Base-by-base conservation (phyloP, 179 eudicot species). In the Gypsophila paniculata region DNA sequence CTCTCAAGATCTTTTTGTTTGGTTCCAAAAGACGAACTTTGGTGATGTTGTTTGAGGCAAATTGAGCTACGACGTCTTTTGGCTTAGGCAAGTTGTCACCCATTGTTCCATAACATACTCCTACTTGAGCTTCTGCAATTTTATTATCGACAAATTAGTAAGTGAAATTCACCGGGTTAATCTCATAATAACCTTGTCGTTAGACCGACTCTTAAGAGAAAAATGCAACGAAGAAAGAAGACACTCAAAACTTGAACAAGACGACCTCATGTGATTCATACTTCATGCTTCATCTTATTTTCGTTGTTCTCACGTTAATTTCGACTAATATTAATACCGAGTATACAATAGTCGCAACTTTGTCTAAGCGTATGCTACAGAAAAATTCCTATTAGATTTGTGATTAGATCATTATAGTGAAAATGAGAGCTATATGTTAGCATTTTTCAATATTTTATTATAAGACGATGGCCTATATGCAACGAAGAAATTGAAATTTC, bases 21-120 rank as follows among this genome's bases (percentile, higher is more conserved):
- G 92, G 92, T 22, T 82, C 85, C 38, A 85, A 84, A 22, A 90
- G 75, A 70, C 96, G 74, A 82, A 90, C 74, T 72, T 79, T 75
- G 22, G 44, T 13, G 9, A 90, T 85, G 70, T 80, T 78, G 58
- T 79, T 55, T 32, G 69, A 38, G 8, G 72, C 80, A 79, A 77
- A 68, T 0, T 88, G 71, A 42, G 68, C 65, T 32, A 85, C 75
- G 21, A 79, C 89, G 18, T 86, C 76, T 55, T 42, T 14, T 36
- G 85, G 73, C 6, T 83, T 32, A 67, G 90, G 88, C 63, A 82
- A 62, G 22, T 73, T 73, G 36, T 72, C 73, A 4, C 84, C 91
- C 0, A 44, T 42, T 74, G 71, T 74, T 55, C 84, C 85, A 52
- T 85, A 83, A 57, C 88, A 85, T 52, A 84, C 84, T 66, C 95